Percentiles rank a stretch among this genome's conserved stretches.
Conservation (phyloP, 164 flowering plant genomes). For the Pachysandra terminalis region DNA sequence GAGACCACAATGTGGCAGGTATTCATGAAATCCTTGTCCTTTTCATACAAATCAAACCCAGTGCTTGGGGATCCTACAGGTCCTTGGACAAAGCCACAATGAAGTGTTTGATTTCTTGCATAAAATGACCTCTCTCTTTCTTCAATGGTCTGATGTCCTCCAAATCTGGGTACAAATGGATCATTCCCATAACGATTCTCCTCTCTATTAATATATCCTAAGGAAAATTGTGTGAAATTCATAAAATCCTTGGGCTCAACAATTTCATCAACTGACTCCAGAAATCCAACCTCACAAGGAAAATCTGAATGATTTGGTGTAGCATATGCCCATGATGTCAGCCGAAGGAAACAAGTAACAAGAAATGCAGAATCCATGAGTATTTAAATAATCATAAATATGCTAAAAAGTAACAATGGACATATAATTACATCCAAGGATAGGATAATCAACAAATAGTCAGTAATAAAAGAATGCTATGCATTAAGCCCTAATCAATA, state of each 20-base stretch:
- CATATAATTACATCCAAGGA: neutral
- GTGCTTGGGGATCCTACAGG: slow-evolving; percentile 54
- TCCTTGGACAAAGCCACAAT: slow-evolving; percentile 92
- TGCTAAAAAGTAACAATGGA: neutral
- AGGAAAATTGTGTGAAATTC: slow-evolving; percentile 56
- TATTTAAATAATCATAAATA: neutral
- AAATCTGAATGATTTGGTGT: slow-evolving; percentile 39
- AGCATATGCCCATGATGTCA: slow-evolving; percentile 5
- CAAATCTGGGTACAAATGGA: slow-evolving; percentile 58
- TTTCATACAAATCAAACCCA: slow-evolving; percentile 71
- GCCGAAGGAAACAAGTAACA: neutral
- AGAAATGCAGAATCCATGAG: neutral
- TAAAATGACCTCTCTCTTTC: slow-evolving; percentile 78
- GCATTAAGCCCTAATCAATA: neutral
- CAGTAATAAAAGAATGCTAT: neutral
- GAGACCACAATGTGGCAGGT: slow-evolving; percentile 75
- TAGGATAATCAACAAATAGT: no score
- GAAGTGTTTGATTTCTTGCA: slow-evolving; percentile 71
- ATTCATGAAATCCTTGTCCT: slow-evolving; percentile 64
- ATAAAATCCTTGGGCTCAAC: slow-evolving; percentile 52
- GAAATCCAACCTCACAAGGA: slow-evolving; percentile 67
- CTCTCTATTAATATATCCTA: slow-evolving; percentile 54
- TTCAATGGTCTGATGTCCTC: slow-evolving; percentile 85
- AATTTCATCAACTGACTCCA: slow-evolving; percentile 46
- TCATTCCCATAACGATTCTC: slow-evolving; percentile 24